Evolutionary conservation across 352 stramenopile genomes (phyloP).

Genomic region (Pythium volutum): DNA sequence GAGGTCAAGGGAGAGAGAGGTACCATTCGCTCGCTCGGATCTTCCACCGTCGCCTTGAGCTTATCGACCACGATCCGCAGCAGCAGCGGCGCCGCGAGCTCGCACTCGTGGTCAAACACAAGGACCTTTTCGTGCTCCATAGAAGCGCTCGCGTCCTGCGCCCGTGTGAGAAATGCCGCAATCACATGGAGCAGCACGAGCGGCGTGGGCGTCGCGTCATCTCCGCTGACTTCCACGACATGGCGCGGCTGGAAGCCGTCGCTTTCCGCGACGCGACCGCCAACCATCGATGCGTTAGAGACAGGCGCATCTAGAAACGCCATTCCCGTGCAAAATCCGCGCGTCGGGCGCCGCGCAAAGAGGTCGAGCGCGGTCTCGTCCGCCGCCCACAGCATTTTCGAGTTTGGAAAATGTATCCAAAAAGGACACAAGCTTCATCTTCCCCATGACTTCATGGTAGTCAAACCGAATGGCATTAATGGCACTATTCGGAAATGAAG

Average conservation of each 20-base stretch:
- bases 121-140: conserved; percentile 35
- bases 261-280: conserved; percentile 4
- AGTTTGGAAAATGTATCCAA: neutral
- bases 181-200: conserved; percentile 56
- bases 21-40: conserved; percentile 13
- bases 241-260: conserved; percentile 56
- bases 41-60: conserved; percentile 1
- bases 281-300: neutral
- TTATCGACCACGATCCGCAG: conserved; percentile 25
- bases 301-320: conserved; percentile 51
- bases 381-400: conserved; percentile 34
- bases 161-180: conserved; percentile 49
- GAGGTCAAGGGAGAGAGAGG: too few relatives aligned
- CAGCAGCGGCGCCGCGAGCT: conserved; percentile 33
- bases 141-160: neutral
- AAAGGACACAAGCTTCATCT: too few relatives aligned
- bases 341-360: conserved; percentile 50
- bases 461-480: neutral
- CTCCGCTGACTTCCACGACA: conserved; percentile 55
- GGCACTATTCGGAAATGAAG: neutral
- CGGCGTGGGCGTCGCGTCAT: conserved; percentile 33
- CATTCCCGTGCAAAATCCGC: conserved; percentile 54
- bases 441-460: conserved; percentile 4
- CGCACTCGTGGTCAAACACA: conserved; percentile 65
- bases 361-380: conserved; percentile 76